Percentiles rank a stretch among this genome's conserved stretches.
These are phyloP conservation scores for Tilletia indica DNA, from an alignment of 1,284 basidiomycete genomes.

Conservation along the genomic window DNA sequence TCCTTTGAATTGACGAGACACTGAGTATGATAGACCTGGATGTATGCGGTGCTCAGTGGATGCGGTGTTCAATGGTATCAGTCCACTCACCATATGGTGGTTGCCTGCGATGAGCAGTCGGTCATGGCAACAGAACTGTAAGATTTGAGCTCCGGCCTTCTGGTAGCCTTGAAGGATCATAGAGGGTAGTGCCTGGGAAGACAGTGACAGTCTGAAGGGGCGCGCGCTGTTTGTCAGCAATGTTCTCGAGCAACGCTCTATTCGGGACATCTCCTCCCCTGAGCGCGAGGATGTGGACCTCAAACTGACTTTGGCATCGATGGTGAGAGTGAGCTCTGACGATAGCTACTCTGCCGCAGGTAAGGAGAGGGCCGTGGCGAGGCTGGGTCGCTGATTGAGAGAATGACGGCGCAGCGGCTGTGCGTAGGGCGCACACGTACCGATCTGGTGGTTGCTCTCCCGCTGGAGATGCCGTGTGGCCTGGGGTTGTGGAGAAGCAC, in stretches of 20 bases:
- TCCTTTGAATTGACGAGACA: conserved; percentile 93
- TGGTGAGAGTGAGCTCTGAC: conserved; percentile 48
- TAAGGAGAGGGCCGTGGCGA: neutral
- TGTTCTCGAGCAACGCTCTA: no score
- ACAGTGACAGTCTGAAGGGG: neutral
- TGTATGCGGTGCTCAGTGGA: neutral
- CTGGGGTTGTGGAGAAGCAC: no score
- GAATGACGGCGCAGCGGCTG: neutral
- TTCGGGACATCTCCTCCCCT: no score
- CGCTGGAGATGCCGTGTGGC: no score
- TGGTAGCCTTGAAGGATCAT: conserved; percentile 85
- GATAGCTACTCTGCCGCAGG: conserved; percentile 4
- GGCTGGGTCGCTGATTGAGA: neutral
- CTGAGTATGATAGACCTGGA: conserved; percentile 58
- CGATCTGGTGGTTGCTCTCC: no score
- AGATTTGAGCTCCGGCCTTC: conserved; percentile 54
- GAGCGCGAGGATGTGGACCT: neutral
- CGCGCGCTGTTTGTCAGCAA: no score
- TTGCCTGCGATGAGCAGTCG: conserved; percentile 60
- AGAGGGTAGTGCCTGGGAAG: conserved; percentile 56
- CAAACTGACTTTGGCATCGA: conserved; percentile 48
- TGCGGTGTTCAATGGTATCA: neutral
- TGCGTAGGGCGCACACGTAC: neutral
- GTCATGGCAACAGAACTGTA: conserved; percentile 87
- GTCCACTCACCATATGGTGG: conserved; percentile 42